Conservation (phyloP, 352 stramenopile species). For the Plasmopara viticola region DNA sequence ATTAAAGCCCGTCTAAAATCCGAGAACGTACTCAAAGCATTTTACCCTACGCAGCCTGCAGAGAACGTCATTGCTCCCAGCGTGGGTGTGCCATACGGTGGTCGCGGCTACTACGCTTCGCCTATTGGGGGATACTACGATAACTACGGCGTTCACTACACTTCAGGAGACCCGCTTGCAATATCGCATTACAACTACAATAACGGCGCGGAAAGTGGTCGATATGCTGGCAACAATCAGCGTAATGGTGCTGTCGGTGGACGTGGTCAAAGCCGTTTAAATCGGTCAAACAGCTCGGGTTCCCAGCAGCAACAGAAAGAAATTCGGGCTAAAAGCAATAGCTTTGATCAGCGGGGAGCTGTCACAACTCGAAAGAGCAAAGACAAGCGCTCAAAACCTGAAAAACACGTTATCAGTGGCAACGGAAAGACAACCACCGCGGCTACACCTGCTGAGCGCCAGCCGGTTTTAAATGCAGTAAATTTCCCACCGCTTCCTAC, state of each 20-base stretch:
- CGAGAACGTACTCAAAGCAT: constrained; percentile 89
- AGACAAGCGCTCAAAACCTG: constrained; percentile 49
- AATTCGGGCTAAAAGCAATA: constrained; percentile 39
- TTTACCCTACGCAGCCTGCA: constrained; percentile 73
- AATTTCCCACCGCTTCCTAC: constrained; percentile 79
- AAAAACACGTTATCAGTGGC: constrained; percentile 26
- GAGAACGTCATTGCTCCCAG: constrained; percentile 43
- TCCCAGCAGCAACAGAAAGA: constrained; percentile 35
- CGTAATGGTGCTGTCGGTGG: constrained; percentile 18
- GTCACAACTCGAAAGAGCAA: constrained; percentile 50
- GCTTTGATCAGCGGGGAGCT: constrained; percentile 41
- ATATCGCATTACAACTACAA: constrained; percentile 32
- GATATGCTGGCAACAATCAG: constrained; percentile 36
- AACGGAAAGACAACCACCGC: constrained; percentile 29
- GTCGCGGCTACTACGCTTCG: constrained; percentile 61
- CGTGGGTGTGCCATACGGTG: constrained; percentile 36
- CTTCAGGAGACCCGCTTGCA: constrained; percentile 29
- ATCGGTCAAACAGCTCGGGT: constrained; percentile 25
- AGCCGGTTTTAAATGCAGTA: constrained; percentile 72
- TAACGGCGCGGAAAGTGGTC: constrained; percentile 29
- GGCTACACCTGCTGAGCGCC: constrained; percentile 32
- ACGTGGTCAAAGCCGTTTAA: constrained; percentile 31
- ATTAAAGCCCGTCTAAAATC: constrained; percentile 91
- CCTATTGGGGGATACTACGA: constrained; percentile 61
- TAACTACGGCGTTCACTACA: constrained; percentile 77